These are phyloP conservation scores for Talaromyces sp. DNA, from an alignment of 2,329 filamentous ascomycete genomes.

Conservation along the genomic window DNA sequence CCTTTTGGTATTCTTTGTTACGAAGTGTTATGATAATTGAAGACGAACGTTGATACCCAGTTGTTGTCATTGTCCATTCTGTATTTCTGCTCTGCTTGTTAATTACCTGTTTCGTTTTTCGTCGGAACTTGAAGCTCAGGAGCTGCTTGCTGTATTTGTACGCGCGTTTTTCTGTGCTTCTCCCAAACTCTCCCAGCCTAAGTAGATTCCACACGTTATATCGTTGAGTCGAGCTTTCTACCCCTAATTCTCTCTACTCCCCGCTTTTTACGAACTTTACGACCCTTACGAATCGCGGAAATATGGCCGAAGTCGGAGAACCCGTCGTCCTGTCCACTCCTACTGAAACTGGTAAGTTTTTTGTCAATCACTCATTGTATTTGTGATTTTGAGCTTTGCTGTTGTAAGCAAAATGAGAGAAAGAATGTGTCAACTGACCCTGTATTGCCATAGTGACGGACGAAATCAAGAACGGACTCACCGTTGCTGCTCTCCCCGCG, in stretches of 20 bases:
- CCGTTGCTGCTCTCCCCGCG: slow-evolving; percentile 10
- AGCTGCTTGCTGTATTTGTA: slow-evolving; percentile 15
- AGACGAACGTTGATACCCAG: slow-evolving; percentile 13
- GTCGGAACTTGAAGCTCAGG: slow-evolving; percentile 1
- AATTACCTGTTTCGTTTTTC: neutral
- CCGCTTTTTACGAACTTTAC: slow-evolving; percentile 16
- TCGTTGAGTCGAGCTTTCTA: neutral
- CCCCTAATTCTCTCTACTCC: neutral
- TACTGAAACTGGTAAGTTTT: slow-evolving; percentile 13
- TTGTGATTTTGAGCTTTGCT: neutral
- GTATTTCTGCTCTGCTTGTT: slow-evolving; percentile 6
- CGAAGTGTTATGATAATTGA: slow-evolving; percentile 15
- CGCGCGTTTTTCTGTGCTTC: slow-evolving; percentile 6
- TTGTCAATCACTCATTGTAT: neutral
- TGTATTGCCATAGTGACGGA: slow-evolving; percentile 5
- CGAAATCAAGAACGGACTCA: slow-evolving; percentile 15
- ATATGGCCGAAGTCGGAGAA: slow-evolving; percentile 13
- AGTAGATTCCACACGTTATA: neutral
- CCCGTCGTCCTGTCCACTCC: slow-evolving; percentile 11
- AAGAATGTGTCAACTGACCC: neutral
- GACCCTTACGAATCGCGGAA: neutral
- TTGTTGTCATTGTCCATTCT: slow-evolving; percentile 8
- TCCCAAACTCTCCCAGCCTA: neutral
- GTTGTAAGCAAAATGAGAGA: neutral
- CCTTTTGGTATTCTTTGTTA: slow-evolving; percentile 1